Conservation (phyloP, 1,284 basidiomycete species). For the Boletellus deceptivus region DNA sequence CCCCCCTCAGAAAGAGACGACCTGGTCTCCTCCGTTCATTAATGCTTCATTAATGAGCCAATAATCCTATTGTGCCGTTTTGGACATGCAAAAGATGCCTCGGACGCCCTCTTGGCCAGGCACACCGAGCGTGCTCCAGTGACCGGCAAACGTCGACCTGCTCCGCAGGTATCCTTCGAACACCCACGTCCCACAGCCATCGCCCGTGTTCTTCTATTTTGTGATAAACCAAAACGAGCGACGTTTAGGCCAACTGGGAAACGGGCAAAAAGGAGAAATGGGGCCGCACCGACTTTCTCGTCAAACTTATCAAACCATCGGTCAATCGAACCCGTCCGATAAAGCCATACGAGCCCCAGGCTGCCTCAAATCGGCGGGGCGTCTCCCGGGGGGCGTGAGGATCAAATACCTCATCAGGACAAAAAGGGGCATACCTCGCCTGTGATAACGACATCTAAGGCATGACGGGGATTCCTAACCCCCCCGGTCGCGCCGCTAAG, state of each 20-base stretch:
- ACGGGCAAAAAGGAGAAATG: conserved; percentile 1
- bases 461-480: conserved; percentile 27
- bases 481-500: conserved; percentile 28
- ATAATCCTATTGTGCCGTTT: conserved; percentile 33
- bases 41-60: conserved; percentile 27
- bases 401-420: conserved; percentile 15
- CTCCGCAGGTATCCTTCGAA: conserved; percentile 33
- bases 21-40: conserved; percentile 28
- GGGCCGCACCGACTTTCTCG: conserved; percentile 32
- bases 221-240: no score
- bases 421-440: conserved; percentile 30
- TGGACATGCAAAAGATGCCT: conserved; percentile 58
- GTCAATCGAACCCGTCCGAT: conserved; percentile 48
- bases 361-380: conserved; percentile 29
- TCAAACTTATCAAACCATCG: conserved; percentile 50
- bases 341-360: conserved; percentile 41
- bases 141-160: conserved; percentile 29
- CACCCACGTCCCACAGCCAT: conserved; percentile 34
- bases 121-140: conserved; percentile 24
- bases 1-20: not conserved
- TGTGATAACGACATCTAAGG: conserved; percentile 37
- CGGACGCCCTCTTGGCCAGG: conserved; percentile 33
- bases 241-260: no score
- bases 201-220: conserved; percentile 23
- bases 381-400: conserved; percentile 32